Conservation (phyloP, 2,329 filamentous ascomycete species). For the Beauveria scarabaeidicola region DNA sequence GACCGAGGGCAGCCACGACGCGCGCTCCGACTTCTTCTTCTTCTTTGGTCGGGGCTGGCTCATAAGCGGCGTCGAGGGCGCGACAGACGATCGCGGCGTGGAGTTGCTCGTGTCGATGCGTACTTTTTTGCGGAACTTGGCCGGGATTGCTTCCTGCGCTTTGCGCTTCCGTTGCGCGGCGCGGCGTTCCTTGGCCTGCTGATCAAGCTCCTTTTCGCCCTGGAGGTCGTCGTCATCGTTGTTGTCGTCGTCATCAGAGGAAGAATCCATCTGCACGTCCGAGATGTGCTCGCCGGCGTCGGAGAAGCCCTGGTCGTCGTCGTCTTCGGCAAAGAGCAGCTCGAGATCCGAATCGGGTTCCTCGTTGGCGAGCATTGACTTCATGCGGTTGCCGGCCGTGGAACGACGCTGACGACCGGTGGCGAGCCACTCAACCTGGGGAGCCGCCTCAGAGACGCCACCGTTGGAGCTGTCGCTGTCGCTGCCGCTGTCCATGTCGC, state of each 20-base stretch:
- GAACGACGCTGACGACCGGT: constrained; percentile 66
- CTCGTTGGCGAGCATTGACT: constrained; percentile 66
- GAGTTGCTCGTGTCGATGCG: constrained; percentile 50
- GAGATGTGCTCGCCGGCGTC: constrained; percentile 59
- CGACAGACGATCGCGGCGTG: constrained; percentile 22
- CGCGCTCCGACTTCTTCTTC: constrained; percentile 53
- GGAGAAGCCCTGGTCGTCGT: constrained; percentile 59
- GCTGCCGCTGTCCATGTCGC: constrained; percentile 18
- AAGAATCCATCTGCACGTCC: constrained; percentile 80
- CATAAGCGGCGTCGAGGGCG: constrained; percentile 25
- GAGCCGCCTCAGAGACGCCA: constrained; percentile 24
- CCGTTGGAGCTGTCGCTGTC: constrained; percentile 28
- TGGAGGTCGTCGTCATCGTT: constrained; percentile 61
- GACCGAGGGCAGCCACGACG: constrained; percentile 48
- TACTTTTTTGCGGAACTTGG: constrained; percentile 65
- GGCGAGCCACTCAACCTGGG: constrained; percentile 58
- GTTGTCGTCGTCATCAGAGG: constrained; percentile 74
- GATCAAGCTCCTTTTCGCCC: constrained; percentile 81
- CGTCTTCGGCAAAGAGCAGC: constrained; percentile 67
- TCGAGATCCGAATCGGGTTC: constrained; percentile 62
- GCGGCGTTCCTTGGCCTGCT: constrained; percentile 60
- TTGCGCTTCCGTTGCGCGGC: constrained; percentile 69
- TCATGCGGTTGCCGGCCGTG: constrained; percentile 79
- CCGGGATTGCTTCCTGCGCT: constrained; percentile 63
- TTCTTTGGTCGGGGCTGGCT: constrained; percentile 45